A percentile compares a stretch with the other conserved stretches of the same genome.
Conservation (phyloP, 1,284 basidiomycete genomes). For the Microbotryum silenes-acaulis region DNA sequence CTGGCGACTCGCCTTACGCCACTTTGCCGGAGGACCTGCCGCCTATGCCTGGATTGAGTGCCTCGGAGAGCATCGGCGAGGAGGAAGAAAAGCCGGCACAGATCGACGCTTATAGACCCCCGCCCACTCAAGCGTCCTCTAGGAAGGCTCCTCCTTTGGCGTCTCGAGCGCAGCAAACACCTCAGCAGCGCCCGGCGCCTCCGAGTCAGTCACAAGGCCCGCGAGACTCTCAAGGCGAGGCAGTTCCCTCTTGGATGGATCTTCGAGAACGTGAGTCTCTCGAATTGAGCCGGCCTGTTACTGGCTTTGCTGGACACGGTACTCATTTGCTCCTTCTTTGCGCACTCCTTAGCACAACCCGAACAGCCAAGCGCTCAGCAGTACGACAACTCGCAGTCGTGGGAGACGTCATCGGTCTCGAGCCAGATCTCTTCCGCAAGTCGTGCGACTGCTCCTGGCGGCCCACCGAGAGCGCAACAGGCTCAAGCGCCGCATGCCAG, state of each 20-base stretch:
- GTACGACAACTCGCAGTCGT: too few relatives aligned
- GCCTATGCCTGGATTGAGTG: background rate
- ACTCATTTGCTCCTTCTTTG: too few relatives aligned
- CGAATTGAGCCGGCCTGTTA: too few relatives aligned
- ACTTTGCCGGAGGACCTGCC: conserved; percentile 14
- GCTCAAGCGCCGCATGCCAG: too few relatives aligned
- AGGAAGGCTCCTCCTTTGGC: background rate
- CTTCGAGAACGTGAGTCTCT: too few relatives aligned
- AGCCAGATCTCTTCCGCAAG: too few relatives aligned
- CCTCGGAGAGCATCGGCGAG: conserved; percentile 9
- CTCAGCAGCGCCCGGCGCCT: background rate
- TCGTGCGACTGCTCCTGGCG: too few relatives aligned
- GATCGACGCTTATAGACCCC: background rate
- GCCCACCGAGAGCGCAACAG: too few relatives aligned
- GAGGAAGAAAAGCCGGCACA: conserved; percentile 15
- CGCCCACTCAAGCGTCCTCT: background rate
- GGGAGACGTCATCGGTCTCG: too few relatives aligned
- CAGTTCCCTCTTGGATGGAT: background rate
- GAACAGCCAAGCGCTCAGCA: too few relatives aligned
- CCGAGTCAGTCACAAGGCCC: background rate
- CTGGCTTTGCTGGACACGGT: too few relatives aligned
- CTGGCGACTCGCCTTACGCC: conserved; percentile 25
- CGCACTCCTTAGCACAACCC: too few relatives aligned
- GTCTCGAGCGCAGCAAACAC: background rate
- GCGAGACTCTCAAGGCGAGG: background rate